Conservation (phyloP, 2,329 filamentous ascomycete genomes). For the Amesomyces nigricolor region DNA sequence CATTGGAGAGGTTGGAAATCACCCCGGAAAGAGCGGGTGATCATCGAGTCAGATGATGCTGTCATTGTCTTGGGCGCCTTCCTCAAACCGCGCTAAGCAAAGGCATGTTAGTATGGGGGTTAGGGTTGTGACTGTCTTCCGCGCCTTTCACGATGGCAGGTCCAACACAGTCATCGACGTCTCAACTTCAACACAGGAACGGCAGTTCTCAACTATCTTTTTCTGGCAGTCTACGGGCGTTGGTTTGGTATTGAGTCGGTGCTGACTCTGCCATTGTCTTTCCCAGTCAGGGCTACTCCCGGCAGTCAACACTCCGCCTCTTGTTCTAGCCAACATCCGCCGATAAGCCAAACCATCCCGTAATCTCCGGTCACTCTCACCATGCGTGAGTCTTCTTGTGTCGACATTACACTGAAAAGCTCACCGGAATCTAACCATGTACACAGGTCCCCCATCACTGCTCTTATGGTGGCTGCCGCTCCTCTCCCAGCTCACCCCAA, state of each 20-base stretch:
- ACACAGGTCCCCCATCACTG: conserved; percentile 8
- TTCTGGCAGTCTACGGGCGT: background rate
- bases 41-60: background rate
- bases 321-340: too few species aligned
- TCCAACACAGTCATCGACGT: background rate
- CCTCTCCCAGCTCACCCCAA: conserved; percentile 8
- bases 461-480: conserved; percentile 9
- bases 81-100: background rate
- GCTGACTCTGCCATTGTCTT: too few species aligned
- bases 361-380: background rate
- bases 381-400: conserved; percentile 8
- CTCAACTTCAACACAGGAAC: too few species aligned
- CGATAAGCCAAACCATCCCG: background rate
- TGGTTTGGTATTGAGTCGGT: background rate
- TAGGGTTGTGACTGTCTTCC: background rate
- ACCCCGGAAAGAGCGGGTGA: background rate
- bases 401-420: too few species aligned
- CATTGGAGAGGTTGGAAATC: background rate
- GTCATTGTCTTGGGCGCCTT: background rate
- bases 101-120: background rate
- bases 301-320: too few species aligned
- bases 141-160: background rate
- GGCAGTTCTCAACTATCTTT: too few species aligned
- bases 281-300: too few species aligned
- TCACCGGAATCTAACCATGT: background rate